These are phyloP conservation scores for Prunus davidiana DNA, from an alignment of 306 rosid species.

Conservation along the genomic window DNA sequence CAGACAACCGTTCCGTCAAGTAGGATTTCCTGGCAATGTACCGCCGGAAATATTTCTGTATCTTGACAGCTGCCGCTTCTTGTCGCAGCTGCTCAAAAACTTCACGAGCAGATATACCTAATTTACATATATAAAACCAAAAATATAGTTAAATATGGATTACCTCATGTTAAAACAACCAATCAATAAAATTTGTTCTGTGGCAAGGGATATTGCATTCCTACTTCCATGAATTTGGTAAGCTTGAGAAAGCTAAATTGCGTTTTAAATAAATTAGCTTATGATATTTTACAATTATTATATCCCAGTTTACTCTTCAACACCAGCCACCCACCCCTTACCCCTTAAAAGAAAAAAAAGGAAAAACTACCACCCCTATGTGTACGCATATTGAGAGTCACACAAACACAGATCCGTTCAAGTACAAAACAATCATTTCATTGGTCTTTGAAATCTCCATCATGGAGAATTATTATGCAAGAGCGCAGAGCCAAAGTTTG, in stretches of 20 bases:
- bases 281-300: neutral
- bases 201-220: neutral
- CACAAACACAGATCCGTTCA: neutral
- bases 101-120: constrained; percentile 80
- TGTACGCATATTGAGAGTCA: neutral
- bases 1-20: constrained; percentile 46
- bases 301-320: neutral
- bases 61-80: constrained; percentile 90
- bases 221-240: neutral
- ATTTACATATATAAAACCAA: constrained; percentile 24
- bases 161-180: constrained; percentile 10
- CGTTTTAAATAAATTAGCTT: neutral
- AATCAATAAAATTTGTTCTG: neutral
- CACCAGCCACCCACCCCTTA: neutral
- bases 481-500: neutral
- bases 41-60: constrained; percentile 77
- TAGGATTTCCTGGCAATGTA: constrained; percentile 62
- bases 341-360: no score
- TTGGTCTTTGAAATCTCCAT: neutral
- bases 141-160: constrained; percentile 12
- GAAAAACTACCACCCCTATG: no score
- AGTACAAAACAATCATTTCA: neutral
- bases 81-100: constrained; percentile 72
- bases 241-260: neutral
- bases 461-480: neutral